phyloP scores from a whole-genome alignment of 495 filamentous ascomycete genomes.

The Hypoxylon fragiforme region DNA sequence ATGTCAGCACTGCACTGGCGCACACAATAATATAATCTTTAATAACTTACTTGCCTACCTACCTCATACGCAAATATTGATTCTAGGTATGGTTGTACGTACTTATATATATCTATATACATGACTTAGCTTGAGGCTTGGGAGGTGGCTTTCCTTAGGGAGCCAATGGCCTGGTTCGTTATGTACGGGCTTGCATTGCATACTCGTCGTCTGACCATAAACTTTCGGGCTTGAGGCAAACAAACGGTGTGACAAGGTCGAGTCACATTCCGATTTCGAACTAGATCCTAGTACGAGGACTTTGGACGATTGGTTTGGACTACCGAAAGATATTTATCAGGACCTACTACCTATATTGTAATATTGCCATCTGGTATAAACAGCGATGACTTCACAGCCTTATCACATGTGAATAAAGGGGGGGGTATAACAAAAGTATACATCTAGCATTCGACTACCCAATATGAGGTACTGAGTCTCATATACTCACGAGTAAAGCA shows the following conservation, averaged over 20 bases:
- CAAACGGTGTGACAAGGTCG: slow-evolving; percentile 8
- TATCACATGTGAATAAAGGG: background rate
- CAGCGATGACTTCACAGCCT: background rate
- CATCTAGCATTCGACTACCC: too few relatives aligned
- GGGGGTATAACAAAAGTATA: background rate
- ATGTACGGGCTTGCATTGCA: slow-evolving; percentile 14
- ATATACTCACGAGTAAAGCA: too few relatives aligned
- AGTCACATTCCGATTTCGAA: slow-evolving; percentile 5
- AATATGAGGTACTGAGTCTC: too few relatives aligned
- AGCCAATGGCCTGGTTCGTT: slow-evolving; percentile 2
- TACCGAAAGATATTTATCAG: too few relatives aligned
- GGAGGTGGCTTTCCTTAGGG: background rate
- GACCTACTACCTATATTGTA: too few relatives aligned
- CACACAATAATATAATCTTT: too few relatives aligned
- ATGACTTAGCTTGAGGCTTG: background rate
- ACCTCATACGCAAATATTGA: too few relatives aligned
- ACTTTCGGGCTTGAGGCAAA: slow-evolving; percentile 21
- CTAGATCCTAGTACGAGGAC: background rate
- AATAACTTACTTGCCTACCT: too few relatives aligned
- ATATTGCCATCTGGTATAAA: too few relatives aligned
- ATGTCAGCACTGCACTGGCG: slow-evolving; percentile 19
- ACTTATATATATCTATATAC: background rate
- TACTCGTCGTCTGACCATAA: slow-evolving; percentile 20
- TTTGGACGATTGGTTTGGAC: too few relatives aligned
- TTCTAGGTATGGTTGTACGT: background rate